These are phyloP conservation scores for Oryza brachyantha DNA, from an alignment of 176 grass and related monocot species.

Conservation along the genomic window DNA sequence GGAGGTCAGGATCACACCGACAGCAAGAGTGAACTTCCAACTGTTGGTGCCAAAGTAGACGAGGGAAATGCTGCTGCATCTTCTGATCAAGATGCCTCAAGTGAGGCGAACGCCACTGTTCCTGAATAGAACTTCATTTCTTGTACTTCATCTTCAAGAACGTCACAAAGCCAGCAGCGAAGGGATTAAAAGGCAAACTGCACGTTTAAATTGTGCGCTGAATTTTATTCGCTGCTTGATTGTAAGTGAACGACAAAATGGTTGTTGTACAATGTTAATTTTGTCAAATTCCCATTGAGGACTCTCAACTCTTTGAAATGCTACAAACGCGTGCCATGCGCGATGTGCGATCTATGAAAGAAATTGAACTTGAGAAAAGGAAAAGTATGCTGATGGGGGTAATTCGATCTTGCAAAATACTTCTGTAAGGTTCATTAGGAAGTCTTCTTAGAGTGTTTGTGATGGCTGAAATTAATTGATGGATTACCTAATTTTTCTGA, in stretches of 20 bases:
- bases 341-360: background rate
- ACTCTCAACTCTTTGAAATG: background rate
- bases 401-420: too few relatives aligned
- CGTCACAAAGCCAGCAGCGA: background rate
- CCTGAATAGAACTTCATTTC: slow-evolving; percentile 19
- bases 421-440: too few relatives aligned
- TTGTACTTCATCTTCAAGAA: background rate
- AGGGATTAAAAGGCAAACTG: background rate
- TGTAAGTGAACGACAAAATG: background rate
- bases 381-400: background rate
- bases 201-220: background rate
- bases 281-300: background rate
- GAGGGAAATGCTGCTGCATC: background rate
- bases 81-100: background rate
- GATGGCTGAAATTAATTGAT: too few relatives aligned
- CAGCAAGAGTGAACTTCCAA: background rate
- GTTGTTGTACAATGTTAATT: background rate
- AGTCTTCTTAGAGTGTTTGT: too few relatives aligned
- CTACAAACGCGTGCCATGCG: background rate
- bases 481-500: too few relatives aligned
- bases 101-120: background rate
- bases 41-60: background rate
- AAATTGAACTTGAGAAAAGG: background rate
- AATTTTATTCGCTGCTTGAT: background rate
- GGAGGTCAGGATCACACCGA: background rate